A percentile compares a stretch with the other conserved stretches of the same genome.
phyloP scores from a whole-genome alignment of 306 rosid genomes.

The Rosa lucieae region DNA sequence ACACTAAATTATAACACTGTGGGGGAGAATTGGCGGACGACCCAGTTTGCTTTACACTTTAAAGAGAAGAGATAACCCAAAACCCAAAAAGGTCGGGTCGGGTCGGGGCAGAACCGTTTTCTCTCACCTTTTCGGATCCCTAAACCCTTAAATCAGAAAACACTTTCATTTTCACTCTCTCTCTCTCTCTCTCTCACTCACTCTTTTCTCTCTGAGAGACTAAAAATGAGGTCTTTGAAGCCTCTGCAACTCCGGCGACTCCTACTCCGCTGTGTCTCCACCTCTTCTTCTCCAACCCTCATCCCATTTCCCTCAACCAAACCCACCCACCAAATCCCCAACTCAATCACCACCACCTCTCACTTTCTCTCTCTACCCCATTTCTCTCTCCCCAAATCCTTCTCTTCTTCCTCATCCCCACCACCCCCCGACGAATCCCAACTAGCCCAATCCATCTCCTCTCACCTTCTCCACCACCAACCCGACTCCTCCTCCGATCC shows the following conservation, averaged over 20 bases:
- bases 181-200: neutral
- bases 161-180: too few relatives aligned
- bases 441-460: conserved; percentile 46
- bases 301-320: neutral
- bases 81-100: too few relatives aligned
- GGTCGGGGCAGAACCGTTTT: too few relatives aligned
- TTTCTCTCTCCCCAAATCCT: conserved; percentile 20
- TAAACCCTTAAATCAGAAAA: too few relatives aligned
- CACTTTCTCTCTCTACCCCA: neutral
- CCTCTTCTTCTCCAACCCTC: conserved; percentile 12
- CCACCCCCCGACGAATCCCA: neutral
- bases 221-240: neutral
- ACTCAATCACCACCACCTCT: conserved; percentile 3
- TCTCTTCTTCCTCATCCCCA: conserved; percentile 36
- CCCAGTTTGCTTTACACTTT: neutral
- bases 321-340: conserved; percentile 25
- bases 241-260: neutral
- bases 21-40: too few relatives aligned
- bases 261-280: conserved; percentile 32
- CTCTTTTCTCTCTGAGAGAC: neutral
- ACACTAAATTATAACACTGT: neutral
- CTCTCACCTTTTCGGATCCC: too few relatives aligned
- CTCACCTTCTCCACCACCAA: conserved; percentile 36
- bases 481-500: neutral
- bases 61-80: too few relatives aligned